Conservation (phyloP, 495 filamentous ascomycete genomes). For the Darksidea phi region DNA sequence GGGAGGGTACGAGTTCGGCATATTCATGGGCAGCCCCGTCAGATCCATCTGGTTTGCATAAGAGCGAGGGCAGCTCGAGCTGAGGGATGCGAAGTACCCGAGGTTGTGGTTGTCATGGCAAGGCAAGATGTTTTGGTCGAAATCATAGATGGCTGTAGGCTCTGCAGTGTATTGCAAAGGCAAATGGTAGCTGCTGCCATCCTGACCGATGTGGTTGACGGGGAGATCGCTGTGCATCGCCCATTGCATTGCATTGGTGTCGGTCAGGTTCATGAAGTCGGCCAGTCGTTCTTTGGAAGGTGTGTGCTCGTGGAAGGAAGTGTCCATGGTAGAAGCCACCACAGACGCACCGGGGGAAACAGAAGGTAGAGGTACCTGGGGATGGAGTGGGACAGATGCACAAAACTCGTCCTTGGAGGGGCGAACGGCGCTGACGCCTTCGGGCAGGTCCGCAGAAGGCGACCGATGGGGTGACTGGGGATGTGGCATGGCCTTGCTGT, state of each 20-base stretch:
- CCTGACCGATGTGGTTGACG: slow-evolving; percentile 7
- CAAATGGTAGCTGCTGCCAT: slow-evolving; percentile 10
- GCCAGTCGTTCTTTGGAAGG: slow-evolving; percentile 9
- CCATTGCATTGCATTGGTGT: slow-evolving; percentile 17
- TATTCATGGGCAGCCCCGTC: slow-evolving; percentile 12
- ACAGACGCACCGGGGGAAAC: slow-evolving; percentile 1
- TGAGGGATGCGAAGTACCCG: slow-evolving; percentile 10
- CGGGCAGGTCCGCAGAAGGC: slow-evolving; percentile 14
- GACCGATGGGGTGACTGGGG: slow-evolving; percentile 31
- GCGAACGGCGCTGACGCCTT: neutral
- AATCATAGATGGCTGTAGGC: slow-evolving; percentile 5
- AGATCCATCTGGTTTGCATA: slow-evolving; percentile 20
- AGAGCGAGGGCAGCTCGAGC: slow-evolving; percentile 28
- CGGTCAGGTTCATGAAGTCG: slow-evolving; percentile 15
- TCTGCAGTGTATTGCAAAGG: slow-evolving; percentile 5
- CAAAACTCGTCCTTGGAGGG: slow-evolving; percentile 14
- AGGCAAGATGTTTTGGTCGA: slow-evolving; percentile 11
- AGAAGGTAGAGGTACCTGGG: slow-evolving; percentile 11
- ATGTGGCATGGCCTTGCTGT: slow-evolving; percentile 28
- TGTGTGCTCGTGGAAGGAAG: slow-evolving; percentile 4
- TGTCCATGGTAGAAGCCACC: slow-evolving; percentile 10
- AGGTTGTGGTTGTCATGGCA: slow-evolving; percentile 25
- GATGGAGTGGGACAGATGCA: slow-evolving; percentile 13
- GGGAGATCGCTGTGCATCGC: slow-evolving; percentile 1
- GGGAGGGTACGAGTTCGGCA: slow-evolving; percentile 28